phyloP scores from a whole-genome alignment of 371 early-diverging fungal genomes.

The Mucor circinelloides region DNA sequence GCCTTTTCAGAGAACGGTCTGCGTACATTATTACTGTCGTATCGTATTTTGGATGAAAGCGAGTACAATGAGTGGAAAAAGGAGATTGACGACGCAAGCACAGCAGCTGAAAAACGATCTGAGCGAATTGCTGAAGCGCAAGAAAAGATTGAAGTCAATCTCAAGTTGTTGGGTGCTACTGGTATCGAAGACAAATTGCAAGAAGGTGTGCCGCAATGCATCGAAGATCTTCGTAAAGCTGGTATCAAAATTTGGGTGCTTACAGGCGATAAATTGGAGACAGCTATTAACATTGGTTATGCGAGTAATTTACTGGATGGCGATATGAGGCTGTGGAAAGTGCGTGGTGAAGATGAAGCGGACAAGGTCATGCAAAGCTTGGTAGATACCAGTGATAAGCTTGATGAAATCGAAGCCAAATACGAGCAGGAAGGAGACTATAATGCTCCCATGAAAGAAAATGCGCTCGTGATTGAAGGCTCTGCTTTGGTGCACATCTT shows the following conservation, averaged over 20 bases:
- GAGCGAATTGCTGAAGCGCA: constrained; percentile 71
- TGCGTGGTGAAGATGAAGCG: constrained; percentile 54
- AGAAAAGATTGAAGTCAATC: constrained; percentile 77
- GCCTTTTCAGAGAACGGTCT: constrained; percentile 82
- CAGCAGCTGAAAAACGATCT: constrained; percentile 75
- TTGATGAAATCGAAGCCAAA: constrained; percentile 7
- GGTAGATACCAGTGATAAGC: constrained; percentile 31
- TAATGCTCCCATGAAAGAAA: constrained; percentile 15
- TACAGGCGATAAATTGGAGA: constrained; percentile 99
- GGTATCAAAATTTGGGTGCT: constrained; percentile 99
- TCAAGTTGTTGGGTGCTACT: constrained; percentile 90
- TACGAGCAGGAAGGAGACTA: constrained; percentile 1
- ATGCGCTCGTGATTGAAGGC: constrained; percentile 92
- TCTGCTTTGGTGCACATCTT: constrained; percentile 80
- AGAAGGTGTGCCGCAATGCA: constrained; percentile 93
- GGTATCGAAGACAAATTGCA: constrained; percentile 99
- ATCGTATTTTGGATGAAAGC: constrained; percentile 63
- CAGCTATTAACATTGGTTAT: constrained; percentile 98
- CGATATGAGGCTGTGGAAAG: constrained; percentile 73
- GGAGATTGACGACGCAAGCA: constrained; percentile 72
- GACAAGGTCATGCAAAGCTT: constrained; percentile 50
- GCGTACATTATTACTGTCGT: constrained; percentile 89
- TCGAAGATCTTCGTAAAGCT: constrained; percentile 82
- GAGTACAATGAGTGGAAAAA: constrained; percentile 72
- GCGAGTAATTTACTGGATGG: constrained; percentile 79